Base-by-base conservation (phyloP, 768 basidiomycete species). In the Collybia nuda region DNA sequence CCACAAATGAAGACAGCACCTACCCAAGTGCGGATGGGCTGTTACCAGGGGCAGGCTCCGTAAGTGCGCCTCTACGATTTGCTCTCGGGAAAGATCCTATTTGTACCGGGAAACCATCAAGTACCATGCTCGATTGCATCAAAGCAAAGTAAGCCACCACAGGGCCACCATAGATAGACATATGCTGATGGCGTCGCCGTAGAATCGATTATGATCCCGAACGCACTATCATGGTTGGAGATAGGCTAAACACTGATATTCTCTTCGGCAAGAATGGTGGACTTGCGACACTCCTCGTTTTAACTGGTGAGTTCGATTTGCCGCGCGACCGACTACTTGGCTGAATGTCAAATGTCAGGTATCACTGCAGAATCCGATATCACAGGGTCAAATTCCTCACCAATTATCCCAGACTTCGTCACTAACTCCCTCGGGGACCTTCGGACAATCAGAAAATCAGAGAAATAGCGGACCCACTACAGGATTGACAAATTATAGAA, bases 221-320 rank as follows among this genome's bases (percentile, higher is more conserved):
- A 53, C 76, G 85, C 46, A 94, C 95, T 14, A 84, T 98, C 65
- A 98, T 99, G 93, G 77, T 98, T 40, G 96, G 96, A 37, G 96
- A 99, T 71, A 82, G 96, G 53, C 77, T 99, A 56, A 88, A 91
- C 65, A 98, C 97, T 5, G 96, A 99, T 68, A 98, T 99, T 59
- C 70, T 89, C 45, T 99, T 98, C 61, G 97, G 96, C 44, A 79
- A 90, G 64, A 80, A 81, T 40, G 92, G 93, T 37, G 92, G 92
- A 22, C 77, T 97, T 18, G 67, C 87, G 15, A 98, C 96, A 0
- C 74, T 98, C 50, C 84, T 98, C 37, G 96, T 98, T 49, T 71
- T 98, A 58, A 94, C 92, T n/a, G 94, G 93, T 89, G 63, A 55
- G 68, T 57, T 52, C 46, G 14, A 44, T 46, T 19, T 22, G n/a